Conservation (phyloP, 1,139 yeast genomes). For the Petasospora fabianii region DNA sequence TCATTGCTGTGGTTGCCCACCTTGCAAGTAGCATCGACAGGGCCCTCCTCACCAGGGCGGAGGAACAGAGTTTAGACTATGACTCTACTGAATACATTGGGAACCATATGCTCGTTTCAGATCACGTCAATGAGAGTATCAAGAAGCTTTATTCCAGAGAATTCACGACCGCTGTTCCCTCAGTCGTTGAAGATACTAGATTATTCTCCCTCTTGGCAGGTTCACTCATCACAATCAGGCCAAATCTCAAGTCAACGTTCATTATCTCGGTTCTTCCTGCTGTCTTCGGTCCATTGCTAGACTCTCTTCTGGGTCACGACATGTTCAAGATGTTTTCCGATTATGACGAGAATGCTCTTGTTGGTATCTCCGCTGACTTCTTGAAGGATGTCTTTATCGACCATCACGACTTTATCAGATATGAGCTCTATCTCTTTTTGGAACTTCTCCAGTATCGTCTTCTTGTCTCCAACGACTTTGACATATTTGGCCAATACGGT, state of each 20-base stretch:
- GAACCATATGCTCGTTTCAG: conserved; percentile 13
- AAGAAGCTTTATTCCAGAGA: conserved; percentile 24
- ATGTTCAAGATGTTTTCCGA: conserved; percentile 27
- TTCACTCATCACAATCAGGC: conserved; percentile 23
- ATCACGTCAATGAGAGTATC: conserved; percentile 13
- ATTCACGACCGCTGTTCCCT: conserved; percentile 19
- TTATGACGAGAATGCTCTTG: conserved; percentile 24
- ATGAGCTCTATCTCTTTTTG: conserved; percentile 37
- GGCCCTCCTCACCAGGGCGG: conserved; percentile 16
- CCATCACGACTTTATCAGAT: conserved; percentile 25
- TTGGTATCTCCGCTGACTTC: conserved; percentile 8
- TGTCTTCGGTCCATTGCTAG: conserved; percentile 21
- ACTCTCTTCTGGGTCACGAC: conserved; percentile 21
- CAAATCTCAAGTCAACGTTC: conserved; percentile 22
- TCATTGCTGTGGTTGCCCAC: conserved; percentile 10
- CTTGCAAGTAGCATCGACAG: conserved; percentile 16
- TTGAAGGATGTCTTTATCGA: conserved; percentile 20
- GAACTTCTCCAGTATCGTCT: conserved; percentile 55
- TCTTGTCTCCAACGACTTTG: conserved; percentile 68
- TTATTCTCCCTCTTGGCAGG: conserved; percentile 21
- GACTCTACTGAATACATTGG: too few species aligned
- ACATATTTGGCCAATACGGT: conserved; percentile 43
- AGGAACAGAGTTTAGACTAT: conserved; percentile 5
- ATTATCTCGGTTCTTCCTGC: conserved; percentile 27
- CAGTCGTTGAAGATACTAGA: conserved; percentile 11